Evolutionary conservation across 805 yeast species (phyloP), one percentile per base, ranked within the genome.

Genomic region (Zygosaccharomyces pseudorouxii): DNA sequence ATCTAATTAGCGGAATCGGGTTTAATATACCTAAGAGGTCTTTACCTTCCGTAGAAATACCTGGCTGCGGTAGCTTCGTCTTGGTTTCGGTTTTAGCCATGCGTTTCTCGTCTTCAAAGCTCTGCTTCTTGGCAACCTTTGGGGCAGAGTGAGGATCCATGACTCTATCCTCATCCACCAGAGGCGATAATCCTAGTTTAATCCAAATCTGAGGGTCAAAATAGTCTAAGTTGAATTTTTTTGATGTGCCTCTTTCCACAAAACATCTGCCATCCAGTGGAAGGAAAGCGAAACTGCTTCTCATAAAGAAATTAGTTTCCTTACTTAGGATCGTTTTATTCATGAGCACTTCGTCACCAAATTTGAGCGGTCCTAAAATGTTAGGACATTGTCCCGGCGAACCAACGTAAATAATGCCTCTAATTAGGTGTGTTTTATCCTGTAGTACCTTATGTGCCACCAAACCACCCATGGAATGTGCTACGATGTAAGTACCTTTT

Each of bases 391-490:
- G 87, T 19, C 82, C 73, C 2, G 97, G 97, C 0, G 81, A 76
- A 1, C 97, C 97, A 11, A 80, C 92, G 59, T 89, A 90, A 2
- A 90, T 66, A 0, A 90, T 56, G 1, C 93, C 92, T 51, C 90
- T 73, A 58, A 90, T 77, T 38, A 89, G 64, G 11, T 76, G 68
- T 0, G 96, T 89, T 50, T 80, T 76, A 45, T 71, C 70, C 46
- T 84, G 85, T 74, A 90, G 71, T 0, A 85, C 88, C 48, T 84
- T 82, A 61, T 89, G 96, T 0, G 95, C 81, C 5, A 90, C 76
- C 29, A 90, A 62, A 0, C 97, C 97, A 46, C 97, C 97, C 97
- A 90, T 89, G 0, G 96, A 89, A 64, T 90, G 97, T 0, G 93
- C 93, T 45, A 90, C 79, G 1, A 90, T 80, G 22, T 84, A 68